Conservation (phyloP, 1,139 yeast genomes). For the Sugiyamaella grinbergsii region DNA sequence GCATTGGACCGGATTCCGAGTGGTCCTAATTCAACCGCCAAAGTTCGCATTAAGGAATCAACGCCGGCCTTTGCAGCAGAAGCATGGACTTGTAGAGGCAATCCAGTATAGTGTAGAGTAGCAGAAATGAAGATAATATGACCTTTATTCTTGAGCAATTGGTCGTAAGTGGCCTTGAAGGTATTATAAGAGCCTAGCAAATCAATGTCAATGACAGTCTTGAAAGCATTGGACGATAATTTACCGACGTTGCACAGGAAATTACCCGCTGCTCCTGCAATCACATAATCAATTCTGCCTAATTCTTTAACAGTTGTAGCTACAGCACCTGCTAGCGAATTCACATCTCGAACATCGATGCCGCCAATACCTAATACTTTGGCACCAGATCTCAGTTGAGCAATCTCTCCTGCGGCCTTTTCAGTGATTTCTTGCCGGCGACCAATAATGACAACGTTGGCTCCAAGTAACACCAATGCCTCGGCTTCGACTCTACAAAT, state of each 20-base stretch:
- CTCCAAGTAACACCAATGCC: slow-evolving; percentile 79
- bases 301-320: slow-evolving; percentile 61
- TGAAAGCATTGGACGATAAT: slow-evolving; percentile 81
- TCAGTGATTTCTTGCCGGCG: slow-evolving; percentile 67
- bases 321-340: slow-evolving; percentile 62
- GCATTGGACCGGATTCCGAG: slow-evolving; percentile 77
- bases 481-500: slow-evolving; percentile 86
- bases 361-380: slow-evolving; percentile 68
- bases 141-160: slow-evolving; percentile 68
- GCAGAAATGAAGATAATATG: slow-evolving; percentile 76
- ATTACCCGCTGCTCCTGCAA: slow-evolving; percentile 97
- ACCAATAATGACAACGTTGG: slow-evolving; percentile 83
- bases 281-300: slow-evolving; percentile 78
- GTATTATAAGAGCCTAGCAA: slow-evolving; percentile 85
- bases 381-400: slow-evolving; percentile 56
- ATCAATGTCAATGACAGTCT: slow-evolving; percentile 81
- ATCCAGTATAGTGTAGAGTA: slow-evolving; percentile 82
- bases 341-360: slow-evolving; percentile 74
- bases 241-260: slow-evolving; percentile 78
- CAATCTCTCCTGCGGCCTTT: slow-evolving; percentile 66
- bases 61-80: slow-evolving; percentile 95
- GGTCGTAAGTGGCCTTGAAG: slow-evolving; percentile 72
- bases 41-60: slow-evolving; percentile 77
- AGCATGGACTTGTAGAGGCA: slow-evolving; percentile 83
- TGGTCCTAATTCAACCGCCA: slow-evolving; percentile 90